phyloP scores from a whole-genome alignment of 495 filamentous ascomycete species.

The Tuber magnatum region DNA sequence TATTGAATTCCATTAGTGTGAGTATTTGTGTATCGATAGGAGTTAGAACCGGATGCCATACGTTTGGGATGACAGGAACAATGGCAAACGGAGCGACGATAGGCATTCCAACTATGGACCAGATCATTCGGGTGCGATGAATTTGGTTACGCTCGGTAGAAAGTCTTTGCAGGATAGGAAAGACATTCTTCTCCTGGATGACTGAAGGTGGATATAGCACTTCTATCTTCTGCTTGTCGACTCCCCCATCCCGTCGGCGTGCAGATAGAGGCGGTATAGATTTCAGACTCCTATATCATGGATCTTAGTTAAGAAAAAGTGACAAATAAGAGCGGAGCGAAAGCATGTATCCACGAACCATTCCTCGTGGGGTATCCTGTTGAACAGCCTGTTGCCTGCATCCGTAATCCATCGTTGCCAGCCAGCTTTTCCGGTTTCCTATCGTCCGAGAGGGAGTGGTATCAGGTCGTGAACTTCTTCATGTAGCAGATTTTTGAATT shows the following conservation, averaged over 20 bases:
- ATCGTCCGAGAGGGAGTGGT: conserved; percentile 48
- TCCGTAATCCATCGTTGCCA: conserved; percentile 82
- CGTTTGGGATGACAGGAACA: conserved; percentile 58
- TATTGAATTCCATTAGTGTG: conserved; percentile 11
- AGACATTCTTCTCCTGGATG: conserved; percentile 56
- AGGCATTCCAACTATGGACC: conserved; percentile 75
- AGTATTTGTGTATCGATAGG: background rate
- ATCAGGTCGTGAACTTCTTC: conserved; percentile 26
- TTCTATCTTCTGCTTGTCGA: conserved; percentile 61
- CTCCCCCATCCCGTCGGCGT: conserved; percentile 55
- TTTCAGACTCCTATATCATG: conserved; percentile 61
- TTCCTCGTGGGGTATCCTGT: conserved; percentile 90
- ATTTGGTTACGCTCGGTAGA: conserved; percentile 71
- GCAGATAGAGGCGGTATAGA: conserved; percentile 78
- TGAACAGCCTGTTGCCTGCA: conserved; percentile 78
- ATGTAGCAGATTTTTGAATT: conserved; percentile 35
- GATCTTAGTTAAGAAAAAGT: conserved; percentile 6
- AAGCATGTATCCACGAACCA: conserved; percentile 48
- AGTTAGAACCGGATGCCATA: background rate
- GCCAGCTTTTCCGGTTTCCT: conserved; percentile 74
- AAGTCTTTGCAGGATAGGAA: conserved; percentile 55
- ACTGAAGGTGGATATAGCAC: conserved; percentile 69
- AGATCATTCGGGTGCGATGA: conserved; percentile 67
- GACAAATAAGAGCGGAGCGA: background rate
- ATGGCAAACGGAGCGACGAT: conserved; percentile 73